phyloP scores from a whole-genome alignment of 2,329 filamentous ascomycete genomes.

The Colletotrichum phormii region DNA sequence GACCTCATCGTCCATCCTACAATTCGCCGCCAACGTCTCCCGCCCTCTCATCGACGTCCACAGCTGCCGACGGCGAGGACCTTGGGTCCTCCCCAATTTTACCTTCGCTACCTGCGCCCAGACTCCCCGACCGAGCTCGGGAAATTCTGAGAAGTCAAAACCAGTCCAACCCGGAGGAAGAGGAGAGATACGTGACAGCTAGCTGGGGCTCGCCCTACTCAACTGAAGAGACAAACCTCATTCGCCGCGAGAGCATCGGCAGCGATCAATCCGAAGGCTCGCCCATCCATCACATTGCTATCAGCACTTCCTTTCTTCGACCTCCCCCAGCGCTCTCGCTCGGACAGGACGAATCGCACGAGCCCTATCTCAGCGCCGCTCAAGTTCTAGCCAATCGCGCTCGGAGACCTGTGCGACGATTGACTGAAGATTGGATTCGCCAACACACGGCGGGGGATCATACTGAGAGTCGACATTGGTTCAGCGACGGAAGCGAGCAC shows the following conservation, averaged over 20 bases:
- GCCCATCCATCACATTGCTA: constrained; percentile 70
- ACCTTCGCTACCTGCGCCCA: constrained; percentile 69
- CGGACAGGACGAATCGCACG: constrained; percentile 48
- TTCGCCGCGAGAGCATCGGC: constrained; percentile 64
- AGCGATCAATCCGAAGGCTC: constrained; percentile 71
- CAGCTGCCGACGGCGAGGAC: constrained; percentile 67
- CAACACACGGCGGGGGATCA: constrained; percentile 79
- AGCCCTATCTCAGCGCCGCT: constrained; percentile 62
- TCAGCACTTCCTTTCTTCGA: constrained; percentile 72
- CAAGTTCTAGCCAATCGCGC: constrained; percentile 71
- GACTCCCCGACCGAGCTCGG: constrained; percentile 65
- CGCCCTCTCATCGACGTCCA: constrained; percentile 71
- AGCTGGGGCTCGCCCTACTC: constrained; percentile 95
- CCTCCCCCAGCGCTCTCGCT: constrained; percentile 61
- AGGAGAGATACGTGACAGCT: constrained; percentile 71
- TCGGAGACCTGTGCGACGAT: constrained; percentile 68
- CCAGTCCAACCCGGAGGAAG: constrained; percentile 48
- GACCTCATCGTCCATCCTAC: constrained; percentile 49
- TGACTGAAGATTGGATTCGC: constrained; percentile 88
- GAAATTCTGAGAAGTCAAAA: constrained; percentile 67
- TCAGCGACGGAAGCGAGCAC: constrained; percentile 68
- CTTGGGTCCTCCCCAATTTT: constrained; percentile 68
- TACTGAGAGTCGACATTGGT: constrained; percentile 55
- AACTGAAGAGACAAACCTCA: constrained; percentile 65
- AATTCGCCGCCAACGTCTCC: constrained; percentile 62